Evolutionary conservation across 2,329 filamentous ascomycete species (phyloP), one percentile per base, ranked within the genome.

Genomic region (Phoma sp.): DNA sequence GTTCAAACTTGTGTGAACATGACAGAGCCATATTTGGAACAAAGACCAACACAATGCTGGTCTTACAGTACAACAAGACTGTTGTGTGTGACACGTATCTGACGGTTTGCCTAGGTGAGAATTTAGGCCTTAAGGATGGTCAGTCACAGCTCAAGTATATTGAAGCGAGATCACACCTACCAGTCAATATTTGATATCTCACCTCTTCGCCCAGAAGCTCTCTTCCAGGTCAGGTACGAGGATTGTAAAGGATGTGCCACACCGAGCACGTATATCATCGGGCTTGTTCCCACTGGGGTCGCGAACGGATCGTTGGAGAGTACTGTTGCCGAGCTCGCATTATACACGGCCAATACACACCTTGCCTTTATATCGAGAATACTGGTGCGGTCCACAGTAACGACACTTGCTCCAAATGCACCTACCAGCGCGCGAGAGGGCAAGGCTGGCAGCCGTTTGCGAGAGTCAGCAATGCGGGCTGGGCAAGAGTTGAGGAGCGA

Each of bases 241-340:
- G 5, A 22, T 18, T 2, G 4, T 4, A 13, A 48, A 35, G 14
- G n/a, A 74, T 73, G 71, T 74, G 71, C 55, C 59, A 67, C 36
- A 64, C 65, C 4, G 64, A 72, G 52, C 55, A 71, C 51, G 64
- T 72, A 27, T 73, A 66, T 38, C 69, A 73, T 44, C 55, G 24
- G 38, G 47, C 60, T 10, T 74, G 71, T 47, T 53, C 59, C 9
- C 69, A 73, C 44, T 74, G 69, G 71, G 67, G 68, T 4, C 60
- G 61, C 4, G 60, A 67, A 18, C 57, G 62, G n/a, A 64, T 71
- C 27, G 54, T 60, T 32, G 60, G 58, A 44, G 62, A 67, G 27
- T 70, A 67, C 23, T 74, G 71, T 52, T 65, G 65, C 37, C 65
- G 70, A 13, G 69, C 69, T 27, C 61, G 60, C 27, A 49, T 60